Evolutionary conservation across 2,329 filamentous ascomycete genomes (phyloP).

Genomic region (Diaporthe vexans): DNA sequence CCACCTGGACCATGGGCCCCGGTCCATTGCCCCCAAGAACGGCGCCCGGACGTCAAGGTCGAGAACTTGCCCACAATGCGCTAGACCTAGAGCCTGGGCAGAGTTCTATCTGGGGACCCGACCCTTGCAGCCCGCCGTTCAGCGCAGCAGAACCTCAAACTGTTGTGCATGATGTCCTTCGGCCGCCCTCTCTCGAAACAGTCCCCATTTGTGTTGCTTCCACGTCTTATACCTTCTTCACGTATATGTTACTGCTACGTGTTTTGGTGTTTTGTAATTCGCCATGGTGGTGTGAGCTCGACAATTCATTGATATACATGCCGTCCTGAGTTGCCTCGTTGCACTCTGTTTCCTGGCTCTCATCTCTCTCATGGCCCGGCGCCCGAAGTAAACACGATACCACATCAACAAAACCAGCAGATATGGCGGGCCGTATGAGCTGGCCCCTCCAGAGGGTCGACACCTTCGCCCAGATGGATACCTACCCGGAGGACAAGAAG

Average conservation of each 20-base stretch:
- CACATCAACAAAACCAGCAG: neutral
- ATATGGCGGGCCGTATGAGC: slow-evolving; percentile 33
- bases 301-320: slow-evolving; percentile 23
- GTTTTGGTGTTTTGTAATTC: neutral
- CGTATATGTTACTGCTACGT: slow-evolving; percentile 1
- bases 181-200: slow-evolving; percentile 33
- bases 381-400: slow-evolving; percentile 8
- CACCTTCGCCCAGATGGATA: slow-evolving; percentile 6
- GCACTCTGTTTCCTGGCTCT: neutral
- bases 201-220: neutral
- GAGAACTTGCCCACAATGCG: slow-evolving; percentile 11
- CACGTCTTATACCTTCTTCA: slow-evolving; percentile 13
- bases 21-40: slow-evolving; percentile 13
- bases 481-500: slow-evolving; percentile 26
- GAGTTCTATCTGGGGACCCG: slow-evolving; percentile 21
- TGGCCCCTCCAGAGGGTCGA: slow-evolving; percentile 36
- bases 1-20: neutral
- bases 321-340: neutral
- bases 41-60: slow-evolving; percentile 26
- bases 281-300: neutral
- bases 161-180: slow-evolving; percentile 14
- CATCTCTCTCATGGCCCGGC: slow-evolving; percentile 27
- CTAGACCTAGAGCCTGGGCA: slow-evolving; percentile 19
- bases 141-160: slow-evolving; percentile 32
- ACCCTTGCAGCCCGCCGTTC: neutral